Percentiles rank a stretch among this genome's conserved stretches.
Evolutionary conservation across 352 stramenopile genomes (phyloP).

Genomic region (Globisporangium rhizosaccharum): DNA sequence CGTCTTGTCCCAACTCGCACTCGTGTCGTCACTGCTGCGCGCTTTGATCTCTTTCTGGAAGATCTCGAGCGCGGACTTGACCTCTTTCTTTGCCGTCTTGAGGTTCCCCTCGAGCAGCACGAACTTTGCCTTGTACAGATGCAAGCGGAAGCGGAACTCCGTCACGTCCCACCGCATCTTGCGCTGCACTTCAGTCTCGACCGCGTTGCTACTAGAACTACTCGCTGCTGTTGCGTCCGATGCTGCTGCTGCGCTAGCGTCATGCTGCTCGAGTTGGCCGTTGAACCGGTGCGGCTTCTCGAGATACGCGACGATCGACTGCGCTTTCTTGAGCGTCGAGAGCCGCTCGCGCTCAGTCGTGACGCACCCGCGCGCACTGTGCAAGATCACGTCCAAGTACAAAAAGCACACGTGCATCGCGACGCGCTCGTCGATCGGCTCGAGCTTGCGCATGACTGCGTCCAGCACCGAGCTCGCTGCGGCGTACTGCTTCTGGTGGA

Average conservation of each 20-base stretch:
- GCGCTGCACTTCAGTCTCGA: constrained; percentile 47
- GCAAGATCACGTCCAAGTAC: constrained; percentile 89
- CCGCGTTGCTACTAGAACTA: constrained; percentile 15
- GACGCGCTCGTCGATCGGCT: constrained; percentile 88
- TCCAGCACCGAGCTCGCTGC: constrained; percentile 83
- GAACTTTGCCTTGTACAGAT: constrained; percentile 91
- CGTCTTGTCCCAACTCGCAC: constrained; percentile 50
- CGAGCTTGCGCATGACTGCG: constrained; percentile 84
- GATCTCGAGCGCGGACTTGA: constrained; percentile 91
- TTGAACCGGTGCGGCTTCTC: constrained; percentile 90
- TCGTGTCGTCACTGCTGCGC: constrained; percentile 11
- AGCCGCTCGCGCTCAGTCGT: constrained; percentile 65
- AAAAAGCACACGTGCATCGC: constrained; percentile 92
- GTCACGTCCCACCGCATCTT: constrained; percentile 62
- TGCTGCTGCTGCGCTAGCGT: constrained; percentile 24
- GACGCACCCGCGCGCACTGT: constrained; percentile 83
- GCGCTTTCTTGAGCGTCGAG: constrained; percentile 77
- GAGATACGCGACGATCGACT: constrained; percentile 84
- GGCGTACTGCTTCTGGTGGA: constrained; percentile 89
- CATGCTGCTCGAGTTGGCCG: constrained; percentile 43
- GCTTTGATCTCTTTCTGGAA: constrained; percentile 91
- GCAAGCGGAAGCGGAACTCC: constrained; percentile 89
- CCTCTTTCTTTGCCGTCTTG: constrained; percentile 90
- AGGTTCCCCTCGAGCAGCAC: constrained; percentile 84
- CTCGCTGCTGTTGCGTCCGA: not conserved